Evolutionary conservation across 257 asterid genomes (phyloP).

Genomic region (Salvia hispanica): DNA sequence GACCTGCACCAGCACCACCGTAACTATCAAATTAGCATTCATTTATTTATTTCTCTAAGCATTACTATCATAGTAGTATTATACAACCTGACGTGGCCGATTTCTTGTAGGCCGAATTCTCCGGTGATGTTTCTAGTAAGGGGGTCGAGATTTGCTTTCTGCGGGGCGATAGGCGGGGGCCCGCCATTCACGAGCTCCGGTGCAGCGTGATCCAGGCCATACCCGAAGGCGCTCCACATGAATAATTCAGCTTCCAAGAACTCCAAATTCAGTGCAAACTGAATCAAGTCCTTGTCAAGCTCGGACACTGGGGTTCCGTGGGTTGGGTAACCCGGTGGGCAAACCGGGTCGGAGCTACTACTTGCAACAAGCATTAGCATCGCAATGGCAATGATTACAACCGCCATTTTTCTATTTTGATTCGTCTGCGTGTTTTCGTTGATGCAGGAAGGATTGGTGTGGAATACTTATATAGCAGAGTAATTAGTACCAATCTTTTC

Average conservation of each 20-base stretch:
- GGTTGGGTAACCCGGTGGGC: conserved; percentile 22
- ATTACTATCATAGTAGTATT: not conserved
- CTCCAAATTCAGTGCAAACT: conserved; percentile 50
- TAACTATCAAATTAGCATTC: no score
- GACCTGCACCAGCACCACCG: conserved; percentile 33
- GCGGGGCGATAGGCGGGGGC: conserved; percentile 50
- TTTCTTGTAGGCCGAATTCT: conserved; percentile 48
- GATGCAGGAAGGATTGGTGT: no score
- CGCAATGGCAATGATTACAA: no score
- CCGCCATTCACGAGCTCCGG: conserved; percentile 45
- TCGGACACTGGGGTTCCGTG: conserved; percentile 22
- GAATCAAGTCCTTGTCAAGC: conserved; percentile 39
- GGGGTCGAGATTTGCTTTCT: conserved; percentile 46
- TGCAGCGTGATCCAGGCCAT: conserved; percentile 44
- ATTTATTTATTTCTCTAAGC: no score
- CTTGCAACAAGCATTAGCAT: no score
- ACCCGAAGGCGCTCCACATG: conserved; percentile 41
- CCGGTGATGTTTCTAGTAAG: conserved; percentile 2
- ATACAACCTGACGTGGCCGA: conserved; percentile 42
- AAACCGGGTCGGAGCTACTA: conserved; percentile 1
- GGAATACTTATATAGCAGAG: no score
- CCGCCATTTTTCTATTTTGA: no score
- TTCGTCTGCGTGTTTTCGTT: no score
- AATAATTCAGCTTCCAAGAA: conserved; percentile 48
- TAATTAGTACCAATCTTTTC: no score